Evolutionary conservation across 805 yeast genomes (phyloP), one percentile per base, ranked within the genome.

Genomic region (Suhomyces sp.): DNA sequence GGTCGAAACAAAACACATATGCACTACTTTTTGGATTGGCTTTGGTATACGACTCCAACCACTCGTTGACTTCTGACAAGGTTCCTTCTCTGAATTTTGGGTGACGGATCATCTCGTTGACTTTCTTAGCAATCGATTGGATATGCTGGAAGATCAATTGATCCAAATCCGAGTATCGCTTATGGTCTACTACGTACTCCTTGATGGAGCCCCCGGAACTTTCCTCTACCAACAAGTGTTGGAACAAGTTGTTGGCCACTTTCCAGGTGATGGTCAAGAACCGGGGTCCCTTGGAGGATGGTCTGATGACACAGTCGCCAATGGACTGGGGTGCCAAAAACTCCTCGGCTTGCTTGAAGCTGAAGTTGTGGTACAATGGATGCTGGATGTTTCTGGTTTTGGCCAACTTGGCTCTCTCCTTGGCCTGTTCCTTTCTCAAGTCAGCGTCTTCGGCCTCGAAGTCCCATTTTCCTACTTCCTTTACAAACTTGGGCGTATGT

Each of bases 261-360:
- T 94, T 94, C 97, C 98, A 94, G 0, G 99, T 93, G 41, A 93
- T 85, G 2, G 97, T 91, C 59, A 94, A 78, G 68, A 85, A 97
- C 56, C 89, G 88, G 45, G 81, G 78, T 43, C 99, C 99, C 56
- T 85, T 83, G 8, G 96, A 89, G 0, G 97, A 90, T 17, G 98
- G 99, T 59, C 99, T 82, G 51, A 94, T 87, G 19, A 94, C 96
- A 71, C 90, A 82, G 60, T 89, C 96, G 49, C 99, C 99, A 57
- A 92, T 86, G 43, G 85, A 82, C 65, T 87, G 81, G 21, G 97
- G 89, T 19, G 97, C 97, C 61, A 94, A 79, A 59, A 80, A 91
- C 59, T 88, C 96, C 68, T 93, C 98, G 0, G 99, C 98, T 74
- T 94, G 97, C 51, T 77, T 78, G 53, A 87, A 80, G 60, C 84